Percentiles rank a stretch among this genome's conserved stretches.
Conservation (phyloP, 495 filamentous ascomycete species). For the Penicillium bialowiezense region DNA sequence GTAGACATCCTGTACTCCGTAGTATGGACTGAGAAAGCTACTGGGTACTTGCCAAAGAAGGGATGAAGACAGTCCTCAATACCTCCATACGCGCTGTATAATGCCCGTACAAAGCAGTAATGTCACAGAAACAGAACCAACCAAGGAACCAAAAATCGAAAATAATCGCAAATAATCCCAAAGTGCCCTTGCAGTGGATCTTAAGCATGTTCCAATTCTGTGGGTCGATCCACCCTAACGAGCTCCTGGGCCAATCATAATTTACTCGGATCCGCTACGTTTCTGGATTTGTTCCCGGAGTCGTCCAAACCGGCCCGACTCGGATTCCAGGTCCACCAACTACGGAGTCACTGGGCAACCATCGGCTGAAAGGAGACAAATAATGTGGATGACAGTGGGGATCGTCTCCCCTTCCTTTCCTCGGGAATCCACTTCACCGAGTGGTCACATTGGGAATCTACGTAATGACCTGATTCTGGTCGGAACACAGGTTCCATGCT, state of each 20-base stretch:
- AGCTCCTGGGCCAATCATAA: conserved; percentile 19
- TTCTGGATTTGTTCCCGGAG: conserved; percentile 27
- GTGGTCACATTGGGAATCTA: conserved; percentile 21
- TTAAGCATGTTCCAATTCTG: conserved; percentile 16
- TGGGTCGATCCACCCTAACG: conserved; percentile 18
- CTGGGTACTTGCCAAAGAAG: too few relatives aligned
- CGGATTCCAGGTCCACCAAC: conserved; percentile 31
- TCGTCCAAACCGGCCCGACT: conserved; percentile 30
- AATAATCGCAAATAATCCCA: neutral
- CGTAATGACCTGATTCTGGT: conserved; percentile 14
- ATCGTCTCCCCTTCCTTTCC: conserved; percentile 8
- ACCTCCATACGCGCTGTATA: too few relatives aligned
- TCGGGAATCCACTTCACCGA: conserved; percentile 29
- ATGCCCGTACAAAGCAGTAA: too few relatives aligned
- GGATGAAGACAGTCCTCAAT: too few relatives aligned
- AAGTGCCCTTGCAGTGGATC: conserved; percentile 28
- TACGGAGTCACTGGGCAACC: conserved; percentile 26
- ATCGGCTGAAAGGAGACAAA: conserved; percentile 18
- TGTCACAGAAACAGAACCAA: too few relatives aligned
- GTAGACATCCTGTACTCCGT: too few relatives aligned
- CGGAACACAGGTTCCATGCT: conserved; percentile 4
- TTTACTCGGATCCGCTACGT: conserved; percentile 5
- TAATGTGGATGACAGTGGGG: conserved; percentile 15
- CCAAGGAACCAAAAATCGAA: neutral
- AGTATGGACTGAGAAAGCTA: too few relatives aligned